phyloP scores from a whole-genome alignment of 768 basidiomycete genomes.

The Amanita rubescens region DNA sequence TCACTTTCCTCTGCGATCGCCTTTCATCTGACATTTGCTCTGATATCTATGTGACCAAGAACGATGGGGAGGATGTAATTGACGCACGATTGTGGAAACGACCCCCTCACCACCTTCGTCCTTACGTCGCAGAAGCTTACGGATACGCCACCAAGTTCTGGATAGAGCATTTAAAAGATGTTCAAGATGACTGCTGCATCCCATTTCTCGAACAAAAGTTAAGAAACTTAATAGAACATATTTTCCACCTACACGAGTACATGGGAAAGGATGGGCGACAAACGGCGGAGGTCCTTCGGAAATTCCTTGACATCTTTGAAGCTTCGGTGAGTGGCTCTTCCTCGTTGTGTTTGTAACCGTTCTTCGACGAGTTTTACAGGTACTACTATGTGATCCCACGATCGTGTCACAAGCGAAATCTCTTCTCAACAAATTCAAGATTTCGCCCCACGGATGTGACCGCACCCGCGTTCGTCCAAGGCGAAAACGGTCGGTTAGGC shows the following conservation, averaged over 20 bases:
- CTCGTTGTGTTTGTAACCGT: too few relatives aligned
- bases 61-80: not conserved
- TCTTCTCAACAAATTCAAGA: not conserved
- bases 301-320: not conserved
- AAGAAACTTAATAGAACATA: not conserved
- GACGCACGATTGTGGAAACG: not conserved
- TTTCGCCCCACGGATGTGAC: not conserved
- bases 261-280: not conserved
- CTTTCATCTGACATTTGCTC: not conserved
- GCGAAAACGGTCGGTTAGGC: too few relatives aligned
- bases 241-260: not conserved
- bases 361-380: not conserved
- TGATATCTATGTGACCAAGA: not conserved
- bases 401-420: too few relatives aligned
- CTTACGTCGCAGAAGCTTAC: constrained; percentile 1
- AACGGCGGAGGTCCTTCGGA: not conserved
- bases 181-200: not conserved
- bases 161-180: not conserved
- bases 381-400: not conserved
- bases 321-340: not conserved
- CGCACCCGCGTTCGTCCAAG: not conserved
- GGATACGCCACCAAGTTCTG: not conserved
- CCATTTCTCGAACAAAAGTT: not conserved
- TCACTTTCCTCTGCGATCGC: not conserved
- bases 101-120: not conserved